Percentiles rank a stretch among this genome's conserved stretches.
These are phyloP conservation scores for Lepidium africanum DNA, from an alignment of 345 rosid genomes.

Conservation along the genomic window DNA sequence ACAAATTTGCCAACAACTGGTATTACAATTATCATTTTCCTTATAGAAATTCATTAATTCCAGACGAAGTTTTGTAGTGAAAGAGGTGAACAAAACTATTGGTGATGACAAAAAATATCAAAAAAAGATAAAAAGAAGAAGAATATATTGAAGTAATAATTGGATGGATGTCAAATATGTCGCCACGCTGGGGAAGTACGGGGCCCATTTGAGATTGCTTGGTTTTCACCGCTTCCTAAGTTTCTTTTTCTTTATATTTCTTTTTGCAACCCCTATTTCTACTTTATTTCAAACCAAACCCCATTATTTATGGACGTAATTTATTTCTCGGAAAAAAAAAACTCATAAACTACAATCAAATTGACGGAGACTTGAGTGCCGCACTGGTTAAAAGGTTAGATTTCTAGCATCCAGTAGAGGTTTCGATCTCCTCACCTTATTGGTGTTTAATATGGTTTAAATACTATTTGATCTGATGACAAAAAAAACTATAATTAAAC, in stretches of 20 bases:
- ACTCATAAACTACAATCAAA: too few species aligned
- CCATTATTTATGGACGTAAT: too few species aligned
- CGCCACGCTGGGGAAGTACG: conserved; percentile 10
- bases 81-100: background rate
- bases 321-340: too few species aligned
- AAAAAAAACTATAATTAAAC: too few species aligned
- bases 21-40: background rate
- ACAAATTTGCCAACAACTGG: background rate
- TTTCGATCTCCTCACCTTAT: too few species aligned
- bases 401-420: too few species aligned
- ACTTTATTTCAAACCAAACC: background rate
- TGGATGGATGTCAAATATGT: conserved; percentile 9
- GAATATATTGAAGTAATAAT: background rate
- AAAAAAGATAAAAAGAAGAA: too few species aligned
- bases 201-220: conserved; percentile 50
- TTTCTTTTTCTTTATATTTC: conserved; percentile 9
- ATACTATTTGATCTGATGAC: too few species aligned
- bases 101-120: background rate
- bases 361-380: too few species aligned
- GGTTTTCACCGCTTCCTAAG: conserved; percentile 61
- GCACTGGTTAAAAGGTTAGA: too few species aligned
- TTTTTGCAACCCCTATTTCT: background rate
- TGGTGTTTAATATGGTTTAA: too few species aligned
- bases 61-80: background rate
- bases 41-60: background rate